Conservation (phyloP, 2,329 filamentous ascomycete species). For the Bertia moriformis region DNA sequence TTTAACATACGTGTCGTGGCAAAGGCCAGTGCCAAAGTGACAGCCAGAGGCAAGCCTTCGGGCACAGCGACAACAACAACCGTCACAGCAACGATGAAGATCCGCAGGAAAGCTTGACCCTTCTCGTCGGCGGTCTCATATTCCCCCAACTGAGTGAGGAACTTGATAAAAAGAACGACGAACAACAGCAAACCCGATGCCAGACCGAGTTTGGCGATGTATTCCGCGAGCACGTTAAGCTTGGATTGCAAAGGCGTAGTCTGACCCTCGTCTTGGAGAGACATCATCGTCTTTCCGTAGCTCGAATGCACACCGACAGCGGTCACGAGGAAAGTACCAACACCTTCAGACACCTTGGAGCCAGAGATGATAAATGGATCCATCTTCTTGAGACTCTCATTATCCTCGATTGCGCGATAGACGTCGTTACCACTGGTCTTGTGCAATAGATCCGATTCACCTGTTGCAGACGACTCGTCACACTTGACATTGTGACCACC, state of each 20-base stretch:
- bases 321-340: slow-evolving; percentile 64
- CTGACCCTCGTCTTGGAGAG: slow-evolving; percentile 60
- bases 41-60: slow-evolving; percentile 44
- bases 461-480: slow-evolving; percentile 64
- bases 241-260: slow-evolving; percentile 69
- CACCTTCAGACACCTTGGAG: slow-evolving; percentile 61
- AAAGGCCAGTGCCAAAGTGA: slow-evolving; percentile 46
- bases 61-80: slow-evolving; percentile 45
- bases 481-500: slow-evolving; percentile 51
- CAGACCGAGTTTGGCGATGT: slow-evolving; percentile 37
- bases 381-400: slow-evolving; percentile 45
- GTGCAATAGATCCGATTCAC: slow-evolving; percentile 59
- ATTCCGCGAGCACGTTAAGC: slow-evolving; percentile 62
- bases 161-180: slow-evolving; percentile 23
- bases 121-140: slow-evolving; percentile 26
- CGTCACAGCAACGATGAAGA: slow-evolving; percentile 42
- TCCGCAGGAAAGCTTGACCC: slow-evolving; percentile 40
- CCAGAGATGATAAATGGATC: slow-evolving; percentile 74
- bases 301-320: slow-evolving; percentile 61
- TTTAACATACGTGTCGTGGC: slow-evolving; percentile 48
- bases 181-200: slow-evolving; percentile 26
- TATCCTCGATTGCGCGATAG: slow-evolving; percentile 40
- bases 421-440: slow-evolving; percentile 53
- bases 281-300: slow-evolving; percentile 67
- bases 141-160: slow-evolving; percentile 14